A percentile compares a stretch with the other conserved stretches of the same genome.
Conservation (phyloP, 352 stramenopile genomes). For the Plasmopara muralis region DNA sequence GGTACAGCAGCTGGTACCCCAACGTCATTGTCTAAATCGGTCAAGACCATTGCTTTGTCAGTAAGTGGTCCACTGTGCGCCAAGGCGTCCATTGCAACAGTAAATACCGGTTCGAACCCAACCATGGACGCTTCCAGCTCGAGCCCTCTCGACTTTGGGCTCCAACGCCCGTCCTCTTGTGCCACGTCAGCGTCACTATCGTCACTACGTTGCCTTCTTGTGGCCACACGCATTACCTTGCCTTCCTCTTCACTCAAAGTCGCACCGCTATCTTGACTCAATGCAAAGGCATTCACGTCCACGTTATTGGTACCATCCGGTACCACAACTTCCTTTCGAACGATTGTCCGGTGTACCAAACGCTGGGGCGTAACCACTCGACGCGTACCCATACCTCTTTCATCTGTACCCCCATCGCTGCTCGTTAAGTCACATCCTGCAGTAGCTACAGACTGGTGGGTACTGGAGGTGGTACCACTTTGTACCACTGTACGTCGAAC, state of each 20-base stretch:
- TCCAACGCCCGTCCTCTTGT: neutral
- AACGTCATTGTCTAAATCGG: neutral
- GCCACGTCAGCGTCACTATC: no score
- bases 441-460: no score
- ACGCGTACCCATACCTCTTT: slow-evolving; percentile 18
- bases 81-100: no score
- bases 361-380: slow-evolving; percentile 24
- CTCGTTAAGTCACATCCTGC: no score
- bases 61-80: neutral
- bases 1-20: no score
- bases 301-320: slow-evolving; percentile 10
- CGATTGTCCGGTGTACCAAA: slow-evolving; percentile 19
- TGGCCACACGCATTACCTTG: neutral
- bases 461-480: no score
- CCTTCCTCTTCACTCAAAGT: slow-evolving; percentile 13
- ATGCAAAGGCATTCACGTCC: slow-evolving; percentile 9
- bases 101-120: slow-evolving; percentile 12
- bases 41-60: neutral
- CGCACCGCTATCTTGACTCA: neutral
- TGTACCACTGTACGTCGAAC: neutral
- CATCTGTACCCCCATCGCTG: neutral
- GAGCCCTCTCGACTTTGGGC: neutral
- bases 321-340: slow-evolving; percentile 10
- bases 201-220: no score
- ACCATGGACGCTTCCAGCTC: no score